Conservation (phyloP, 169 alveolate genomes). For the Plasmodium inui region DNA sequence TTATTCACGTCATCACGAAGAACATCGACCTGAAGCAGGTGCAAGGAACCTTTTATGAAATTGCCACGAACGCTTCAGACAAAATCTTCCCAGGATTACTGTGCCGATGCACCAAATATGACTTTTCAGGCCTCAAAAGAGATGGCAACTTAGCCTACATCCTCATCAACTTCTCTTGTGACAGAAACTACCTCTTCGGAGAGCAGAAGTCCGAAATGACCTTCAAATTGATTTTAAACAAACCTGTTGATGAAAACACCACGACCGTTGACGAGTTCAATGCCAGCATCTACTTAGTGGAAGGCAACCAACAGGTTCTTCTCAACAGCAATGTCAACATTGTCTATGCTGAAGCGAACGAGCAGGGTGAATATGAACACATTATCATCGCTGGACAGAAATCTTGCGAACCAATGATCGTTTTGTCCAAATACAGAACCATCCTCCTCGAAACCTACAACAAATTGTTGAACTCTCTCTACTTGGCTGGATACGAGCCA, state of each 20-base stretch:
- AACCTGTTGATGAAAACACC: slow-evolving; percentile 42
- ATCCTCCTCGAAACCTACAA: slow-evolving; percentile 37
- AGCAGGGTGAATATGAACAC: slow-evolving; percentile 54
- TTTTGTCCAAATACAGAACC: slow-evolving; percentile 56
- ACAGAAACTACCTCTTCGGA: slow-evolving; percentile 37
- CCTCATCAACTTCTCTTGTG: slow-evolving; percentile 22
- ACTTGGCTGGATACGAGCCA: slow-evolving; percentile 71
- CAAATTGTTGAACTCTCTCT: slow-evolving; percentile 47
- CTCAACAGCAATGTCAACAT: slow-evolving; percentile 23
- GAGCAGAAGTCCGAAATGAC: slow-evolving; percentile 59
- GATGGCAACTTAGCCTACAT: slow-evolving; percentile 37
- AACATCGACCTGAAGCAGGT: slow-evolving; percentile 41
- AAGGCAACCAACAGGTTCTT: slow-evolving; percentile 62
- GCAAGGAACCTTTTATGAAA: slow-evolving; percentile 66
- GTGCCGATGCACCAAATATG: slow-evolving; percentile 72
- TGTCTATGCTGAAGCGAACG: slow-evolving; percentile 62
- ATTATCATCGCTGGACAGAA: slow-evolving; percentile 39
- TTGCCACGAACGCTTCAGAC: slow-evolving; percentile 58
- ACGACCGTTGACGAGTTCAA: slow-evolving; percentile 48
- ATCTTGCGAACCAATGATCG: slow-evolving; percentile 63
- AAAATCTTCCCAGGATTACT: slow-evolving; percentile 70
- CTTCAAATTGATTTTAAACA: slow-evolving; percentile 49
- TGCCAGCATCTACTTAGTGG: slow-evolving; percentile 37
- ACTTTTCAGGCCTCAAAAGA: slow-evolving; percentile 55
- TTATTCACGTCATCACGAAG: slow-evolving; percentile 30